phyloP scores from a whole-genome alignment of 1,139 yeast genomes.

The Sugiyamaella sp. region DNA sequence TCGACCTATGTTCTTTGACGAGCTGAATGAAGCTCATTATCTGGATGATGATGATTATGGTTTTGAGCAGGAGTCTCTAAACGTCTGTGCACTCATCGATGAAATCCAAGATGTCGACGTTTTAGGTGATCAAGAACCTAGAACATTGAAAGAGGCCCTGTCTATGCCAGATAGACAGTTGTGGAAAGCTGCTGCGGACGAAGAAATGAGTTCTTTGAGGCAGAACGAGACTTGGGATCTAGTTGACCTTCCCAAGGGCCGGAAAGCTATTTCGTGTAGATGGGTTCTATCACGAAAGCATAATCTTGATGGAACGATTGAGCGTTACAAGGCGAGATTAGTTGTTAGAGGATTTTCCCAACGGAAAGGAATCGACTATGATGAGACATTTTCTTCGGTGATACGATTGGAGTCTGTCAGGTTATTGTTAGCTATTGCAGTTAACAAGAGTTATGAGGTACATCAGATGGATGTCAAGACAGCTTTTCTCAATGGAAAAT shows the following conservation, averaged over 20 bases:
- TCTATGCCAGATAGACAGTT: not conserved
- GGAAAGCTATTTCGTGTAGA: not conserved
- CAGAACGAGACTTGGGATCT: constrained; percentile 4
- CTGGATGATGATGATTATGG: no score
- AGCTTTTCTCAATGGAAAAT: constrained; percentile 6
- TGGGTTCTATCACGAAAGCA: constrained; percentile 2
- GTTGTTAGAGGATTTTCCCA: constrained; percentile 14
- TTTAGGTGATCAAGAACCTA: not conserved
- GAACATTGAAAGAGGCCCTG: not conserved
- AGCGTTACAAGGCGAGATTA: constrained; percentile 10
- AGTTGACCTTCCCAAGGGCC: not conserved
- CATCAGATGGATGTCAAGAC: constrained; percentile 15
- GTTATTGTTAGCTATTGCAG: not conserved
- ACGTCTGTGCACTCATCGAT: no score
- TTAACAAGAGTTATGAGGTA: not conserved
- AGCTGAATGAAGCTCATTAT: no score
- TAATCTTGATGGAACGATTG: constrained; percentile 6
- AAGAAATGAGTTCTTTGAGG: not conserved
- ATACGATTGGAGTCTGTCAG: not conserved
- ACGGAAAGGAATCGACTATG: constrained; percentile 1
- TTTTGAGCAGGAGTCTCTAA: no score
- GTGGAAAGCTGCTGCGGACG: not conserved
- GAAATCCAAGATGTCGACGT: no score
- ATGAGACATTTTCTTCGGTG: constrained; percentile 11
- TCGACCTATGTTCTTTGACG: no score